These are phyloP conservation scores for Tuber brumale DNA, from an alignment of 495 filamentous ascomycete species.

Conservation along the genomic window DNA sequence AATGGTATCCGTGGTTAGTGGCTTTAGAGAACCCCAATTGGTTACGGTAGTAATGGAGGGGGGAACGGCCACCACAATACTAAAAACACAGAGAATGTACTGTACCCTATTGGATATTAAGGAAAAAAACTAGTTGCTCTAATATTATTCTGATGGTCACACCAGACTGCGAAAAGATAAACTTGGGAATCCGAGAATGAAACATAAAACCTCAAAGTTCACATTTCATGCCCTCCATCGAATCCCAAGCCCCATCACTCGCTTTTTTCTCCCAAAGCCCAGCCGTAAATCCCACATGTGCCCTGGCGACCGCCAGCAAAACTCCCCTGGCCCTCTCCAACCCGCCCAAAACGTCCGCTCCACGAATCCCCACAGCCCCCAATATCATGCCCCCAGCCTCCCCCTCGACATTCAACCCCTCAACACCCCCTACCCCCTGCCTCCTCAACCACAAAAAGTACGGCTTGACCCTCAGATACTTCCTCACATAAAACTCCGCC, in stretches of 20 bases:
- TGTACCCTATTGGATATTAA: too few relatives aligned
- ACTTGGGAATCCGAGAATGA: not conserved
- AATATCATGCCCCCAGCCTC: not conserved
- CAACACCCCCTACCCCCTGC: not conserved
- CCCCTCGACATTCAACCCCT: not conserved
- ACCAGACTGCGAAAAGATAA: not conserved
- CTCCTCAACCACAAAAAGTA: slow-evolving; percentile 1
- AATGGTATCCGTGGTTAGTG: too few relatives aligned
- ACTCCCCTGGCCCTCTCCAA: not conserved
- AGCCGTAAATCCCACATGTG: not conserved
- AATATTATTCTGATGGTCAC: not conserved
- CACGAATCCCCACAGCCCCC: not conserved
- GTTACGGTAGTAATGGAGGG: too few relatives aligned
- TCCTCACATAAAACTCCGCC: not conserved
- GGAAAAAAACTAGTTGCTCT: not conserved
- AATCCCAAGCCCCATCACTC: not conserved
- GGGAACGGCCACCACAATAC: too few relatives aligned
- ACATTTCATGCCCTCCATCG: not conserved
- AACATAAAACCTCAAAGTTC: not conserved
- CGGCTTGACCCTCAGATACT: not conserved
- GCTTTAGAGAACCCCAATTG: too few relatives aligned
- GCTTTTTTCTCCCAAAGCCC: not conserved
- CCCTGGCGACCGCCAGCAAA: not conserved
- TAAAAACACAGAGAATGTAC: too few relatives aligned
- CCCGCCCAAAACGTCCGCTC: not conserved